Conservation (phyloP, 148 eudicot genomes). For the Rhododendron molle region DNA sequence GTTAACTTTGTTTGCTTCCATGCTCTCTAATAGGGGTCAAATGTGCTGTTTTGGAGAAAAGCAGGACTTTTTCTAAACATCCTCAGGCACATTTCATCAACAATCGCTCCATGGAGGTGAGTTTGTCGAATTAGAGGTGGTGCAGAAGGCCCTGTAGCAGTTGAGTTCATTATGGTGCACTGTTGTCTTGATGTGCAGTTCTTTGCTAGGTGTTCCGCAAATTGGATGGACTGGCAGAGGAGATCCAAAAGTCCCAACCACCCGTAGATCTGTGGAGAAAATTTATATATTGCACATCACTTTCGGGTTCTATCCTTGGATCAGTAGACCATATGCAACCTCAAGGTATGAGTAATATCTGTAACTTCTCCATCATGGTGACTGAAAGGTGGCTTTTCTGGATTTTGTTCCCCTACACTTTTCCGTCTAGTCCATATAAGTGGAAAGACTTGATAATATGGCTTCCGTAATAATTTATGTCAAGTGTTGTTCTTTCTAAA, state of each 20-base stretch:
- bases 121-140: conserved; percentile 6
- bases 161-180: conserved; percentile 12
- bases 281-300: conserved; percentile 90
- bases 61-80: conserved; percentile 57
- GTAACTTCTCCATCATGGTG: not conserved
- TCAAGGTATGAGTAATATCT: conserved; percentile 56
- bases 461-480: not conserved
- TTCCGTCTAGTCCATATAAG: not conserved
- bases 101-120: conserved; percentile 98
- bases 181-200: conserved; percentile 47
- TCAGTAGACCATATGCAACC: conserved; percentile 95
- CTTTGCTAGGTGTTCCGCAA: conserved; percentile 74
- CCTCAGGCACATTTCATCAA: conserved; percentile 99
- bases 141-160: conserved; percentile 4
- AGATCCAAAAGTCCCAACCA: conserved; percentile 71
- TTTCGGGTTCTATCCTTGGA: conserved; percentile 81
- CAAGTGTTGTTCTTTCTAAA: not conserved
- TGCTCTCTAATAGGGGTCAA: conserved; percentile 54
- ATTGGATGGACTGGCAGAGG: conserved; percentile 79
- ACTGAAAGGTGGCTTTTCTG: conserved; percentile 5
- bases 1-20: not conserved
- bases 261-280: conserved; percentile 95
- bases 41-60: conserved; percentile 84
- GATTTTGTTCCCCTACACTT: not conserved
- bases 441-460: not conserved